These are phyloP conservation scores for Sarocladiaceae sp. DNA, from an alignment of 2,329 filamentous ascomycete species.

Conservation along the genomic window DNA sequence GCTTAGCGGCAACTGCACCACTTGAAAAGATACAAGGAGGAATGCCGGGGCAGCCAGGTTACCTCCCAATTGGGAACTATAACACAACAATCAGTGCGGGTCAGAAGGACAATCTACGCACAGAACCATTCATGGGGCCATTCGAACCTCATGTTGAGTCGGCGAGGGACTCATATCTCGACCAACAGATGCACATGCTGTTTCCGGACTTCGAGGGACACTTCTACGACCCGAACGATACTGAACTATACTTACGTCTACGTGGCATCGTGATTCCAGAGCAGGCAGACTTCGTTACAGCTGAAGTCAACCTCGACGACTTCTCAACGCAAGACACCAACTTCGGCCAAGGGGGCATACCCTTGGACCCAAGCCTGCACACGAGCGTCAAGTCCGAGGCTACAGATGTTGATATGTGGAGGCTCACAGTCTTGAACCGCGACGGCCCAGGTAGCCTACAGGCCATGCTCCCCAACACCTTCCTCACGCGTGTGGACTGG, in stretches of 20 bases:
- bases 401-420: background rate
- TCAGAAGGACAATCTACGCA: background rate
- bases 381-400: background rate
- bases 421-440: background rate
- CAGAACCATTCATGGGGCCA: slow-evolving; percentile 37
- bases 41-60: background rate
- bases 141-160: slow-evolving; percentile 36
- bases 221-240: slow-evolving; percentile 74
- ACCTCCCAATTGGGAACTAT: slow-evolving; percentile 30
- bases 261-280: slow-evolving; percentile 60
- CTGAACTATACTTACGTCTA: slow-evolving; percentile 66
- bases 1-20: slow-evolving; percentile 37
- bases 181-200: slow-evolving; percentile 45
- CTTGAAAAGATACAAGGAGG: slow-evolving; percentile 12
- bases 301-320: slow-evolving; percentile 45
- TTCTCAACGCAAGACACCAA: slow-evolving; percentile 21
- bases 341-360: background rate
- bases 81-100: slow-evolving; percentile 15
- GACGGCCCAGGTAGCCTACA: background rate
- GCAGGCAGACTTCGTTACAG: slow-evolving; percentile 54
- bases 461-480: background rate
- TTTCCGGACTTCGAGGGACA: slow-evolving; percentile 65
- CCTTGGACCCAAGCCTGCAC: background rate
- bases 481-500: slow-evolving; percentile 4
- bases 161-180: slow-evolving; percentile 38